Percentiles rank a stretch among this genome's conserved stretches.
Evolutionary conservation across 2,329 filamentous ascomycete genomes (phyloP).

Genomic region (Aspergillus pseudoglaucus): DNA sequence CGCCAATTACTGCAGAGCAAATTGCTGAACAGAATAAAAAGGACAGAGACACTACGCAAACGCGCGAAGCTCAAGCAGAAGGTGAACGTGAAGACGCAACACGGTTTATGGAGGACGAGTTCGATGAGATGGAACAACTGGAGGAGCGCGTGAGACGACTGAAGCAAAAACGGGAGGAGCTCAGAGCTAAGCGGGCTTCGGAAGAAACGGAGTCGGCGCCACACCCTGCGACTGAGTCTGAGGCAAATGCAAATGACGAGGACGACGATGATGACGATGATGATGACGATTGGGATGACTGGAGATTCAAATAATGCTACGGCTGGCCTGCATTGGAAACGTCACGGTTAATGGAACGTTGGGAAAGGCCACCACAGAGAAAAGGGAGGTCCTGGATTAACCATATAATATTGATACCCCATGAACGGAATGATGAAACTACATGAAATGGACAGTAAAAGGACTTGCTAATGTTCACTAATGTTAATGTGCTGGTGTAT

Average conservation of each 20-base stretch:
- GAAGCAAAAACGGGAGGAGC: conserved; percentile 63
- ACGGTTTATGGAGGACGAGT: conserved; percentile 66
- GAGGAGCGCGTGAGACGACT: conserved; percentile 64
- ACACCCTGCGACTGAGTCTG: conserved; percentile 17
- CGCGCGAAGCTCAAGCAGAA: conserved; percentile 51
- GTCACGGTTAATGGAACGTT: conserved; percentile 9
- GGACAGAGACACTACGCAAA: conserved; percentile 38
- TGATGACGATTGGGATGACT: conserved; percentile 43
- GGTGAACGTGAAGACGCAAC: conserved; percentile 72
- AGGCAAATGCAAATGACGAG: conserved; percentile 33
- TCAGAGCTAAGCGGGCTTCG: conserved; percentile 42
- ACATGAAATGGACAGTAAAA: conserved; percentile 10
- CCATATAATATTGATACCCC: conserved; percentile 32
- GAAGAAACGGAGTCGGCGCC: conserved; percentile 21
- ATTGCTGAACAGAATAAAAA: conserved; percentile 49
- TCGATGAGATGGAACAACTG: conserved; percentile 75
- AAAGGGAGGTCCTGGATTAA: conserved; percentile 18
- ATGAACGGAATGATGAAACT: conserved; percentile 16
- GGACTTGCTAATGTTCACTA: conserved; percentile 10
- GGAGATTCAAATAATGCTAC: conserved; percentile 30
- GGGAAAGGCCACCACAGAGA: conserved; percentile 18
- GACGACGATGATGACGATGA: conserved; percentile 44
- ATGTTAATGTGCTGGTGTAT: conserved; percentile 6
- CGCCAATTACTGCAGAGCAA: conserved; percentile 60
- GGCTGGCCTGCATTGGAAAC: not conserved